phyloP scores from a whole-genome alignment of 495 filamentous ascomycete species.

The Ramalina intermedia region DNA sequence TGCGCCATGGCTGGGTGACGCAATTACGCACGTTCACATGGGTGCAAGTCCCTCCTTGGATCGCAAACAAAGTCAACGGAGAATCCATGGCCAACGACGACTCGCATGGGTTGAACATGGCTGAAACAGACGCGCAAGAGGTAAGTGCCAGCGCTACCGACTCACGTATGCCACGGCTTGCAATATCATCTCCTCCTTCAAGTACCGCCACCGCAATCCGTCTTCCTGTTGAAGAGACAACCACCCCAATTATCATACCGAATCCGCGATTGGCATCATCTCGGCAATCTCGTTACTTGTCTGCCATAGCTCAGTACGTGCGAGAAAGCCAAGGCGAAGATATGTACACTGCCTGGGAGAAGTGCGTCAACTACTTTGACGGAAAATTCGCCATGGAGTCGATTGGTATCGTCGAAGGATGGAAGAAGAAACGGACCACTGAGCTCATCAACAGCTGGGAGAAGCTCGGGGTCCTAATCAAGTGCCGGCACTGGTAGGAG shows the following conservation, averaged over 20 bases:
- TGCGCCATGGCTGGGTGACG: constrained; percentile 83
- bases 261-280: constrained; percentile 40
- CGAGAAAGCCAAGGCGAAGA: constrained; percentile 20
- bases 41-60: constrained; percentile 41
- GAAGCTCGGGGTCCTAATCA: constrained; percentile 21
- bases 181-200: constrained; percentile 15
- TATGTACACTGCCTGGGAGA: constrained; percentile 21
- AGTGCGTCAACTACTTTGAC: constrained; percentile 66
- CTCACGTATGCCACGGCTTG: not conserved
- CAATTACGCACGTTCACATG: constrained; percentile 82
- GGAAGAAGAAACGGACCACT: constrained; percentile 74
- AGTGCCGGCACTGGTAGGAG: constrained; percentile 12
- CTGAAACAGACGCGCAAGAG: not conserved
- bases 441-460: constrained; percentile 48
- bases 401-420: constrained; percentile 61
- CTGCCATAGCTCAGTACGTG: constrained; percentile 51
- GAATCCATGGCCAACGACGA: constrained; percentile 13
- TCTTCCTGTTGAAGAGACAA: constrained; percentile 11
- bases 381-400: constrained; percentile 77
- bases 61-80: constrained; percentile 33
- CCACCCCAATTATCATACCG: constrained; percentile 28
- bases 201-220: constrained; percentile 27
- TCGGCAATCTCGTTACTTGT: constrained; percentile 57
- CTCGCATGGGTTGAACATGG: not conserved
- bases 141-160: not conserved